Evolutionary conservation across 257 asterid genomes (phyloP).

Genomic region (Ehretia macrophylla): DNA sequence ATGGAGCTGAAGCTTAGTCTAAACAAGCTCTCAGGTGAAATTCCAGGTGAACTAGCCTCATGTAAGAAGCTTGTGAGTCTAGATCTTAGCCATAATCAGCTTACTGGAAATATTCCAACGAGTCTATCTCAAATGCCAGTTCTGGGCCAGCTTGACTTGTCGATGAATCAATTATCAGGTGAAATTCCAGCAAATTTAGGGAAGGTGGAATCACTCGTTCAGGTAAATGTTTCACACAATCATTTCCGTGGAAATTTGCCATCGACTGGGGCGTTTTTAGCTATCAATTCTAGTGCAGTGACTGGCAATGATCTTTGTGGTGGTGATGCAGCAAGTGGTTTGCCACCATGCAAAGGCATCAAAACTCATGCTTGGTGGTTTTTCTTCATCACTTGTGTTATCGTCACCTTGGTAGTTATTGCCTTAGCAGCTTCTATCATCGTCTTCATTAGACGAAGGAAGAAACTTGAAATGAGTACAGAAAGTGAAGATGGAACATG

Average conservation of each 20-base stretch:
- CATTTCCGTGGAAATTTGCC: constrained; percentile 66
- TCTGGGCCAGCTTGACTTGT: constrained; percentile 75
- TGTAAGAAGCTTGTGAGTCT: constrained; percentile 70
- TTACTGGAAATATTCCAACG: constrained; percentile 51
- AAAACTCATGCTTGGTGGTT: constrained; percentile 46
- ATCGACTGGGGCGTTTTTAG: constrained; percentile 63
- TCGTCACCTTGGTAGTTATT: constrained; percentile 28
- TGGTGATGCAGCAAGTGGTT: constrained; percentile 32
- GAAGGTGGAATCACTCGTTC: constrained; percentile 56
- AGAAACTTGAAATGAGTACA: constrained; percentile 14
- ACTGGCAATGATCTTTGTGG: constrained; percentile 59
- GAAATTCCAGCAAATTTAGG: constrained; percentile 59
- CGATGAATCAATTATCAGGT: constrained; percentile 55
- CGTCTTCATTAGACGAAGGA: constrained; percentile 22
- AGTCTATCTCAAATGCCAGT: constrained; percentile 64
- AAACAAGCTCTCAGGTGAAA: constrained; percentile 55
- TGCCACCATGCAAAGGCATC: constrained; percentile 48
- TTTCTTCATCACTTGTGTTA: constrained; percentile 34
- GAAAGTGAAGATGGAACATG: constrained; percentile 58
- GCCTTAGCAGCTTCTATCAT: constrained; percentile 15
- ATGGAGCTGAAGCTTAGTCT: constrained; percentile 44
- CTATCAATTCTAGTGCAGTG: constrained; percentile 51
- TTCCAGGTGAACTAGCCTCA: constrained; percentile 48
- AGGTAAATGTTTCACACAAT: constrained; percentile 65
- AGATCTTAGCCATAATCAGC: constrained; percentile 60